Evolutionary conservation across 2,329 filamentous ascomycete genomes (phyloP).

Genomic region (Fusarium subglutinans): DNA sequence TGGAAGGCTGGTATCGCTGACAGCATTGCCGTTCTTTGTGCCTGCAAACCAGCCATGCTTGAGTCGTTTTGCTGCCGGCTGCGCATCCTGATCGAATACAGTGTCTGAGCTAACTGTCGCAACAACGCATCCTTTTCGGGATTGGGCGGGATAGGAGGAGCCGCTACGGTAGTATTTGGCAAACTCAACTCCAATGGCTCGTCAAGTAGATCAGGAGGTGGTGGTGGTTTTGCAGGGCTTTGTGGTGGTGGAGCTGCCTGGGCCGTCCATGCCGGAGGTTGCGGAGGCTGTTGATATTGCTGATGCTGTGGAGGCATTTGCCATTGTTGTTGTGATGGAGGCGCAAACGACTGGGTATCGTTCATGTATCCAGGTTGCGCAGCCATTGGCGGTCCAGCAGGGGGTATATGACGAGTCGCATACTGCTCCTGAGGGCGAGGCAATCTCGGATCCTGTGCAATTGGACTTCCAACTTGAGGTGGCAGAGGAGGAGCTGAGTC

Average conservation of each 20-base stretch:
- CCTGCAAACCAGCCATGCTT: slow-evolving; percentile 77
- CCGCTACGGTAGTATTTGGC: slow-evolving; percentile 63
- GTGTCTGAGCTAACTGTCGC: slow-evolving; percentile 74
- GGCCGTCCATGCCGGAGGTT: slow-evolving; percentile 38
- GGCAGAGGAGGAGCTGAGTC: slow-evolving; percentile 59
- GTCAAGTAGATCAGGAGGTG: slow-evolving; percentile 63
- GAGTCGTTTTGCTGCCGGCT: slow-evolving; percentile 77
- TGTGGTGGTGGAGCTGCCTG: slow-evolving; percentile 36
- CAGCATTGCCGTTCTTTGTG: slow-evolving; percentile 82
- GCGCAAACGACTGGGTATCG: slow-evolving; percentile 24
- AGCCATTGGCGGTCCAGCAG: slow-evolving; percentile 16
- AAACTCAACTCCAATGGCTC: slow-evolving; percentile 63
- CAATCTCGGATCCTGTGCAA: slow-evolving; percentile 19
- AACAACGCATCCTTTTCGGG: slow-evolving; percentile 93
- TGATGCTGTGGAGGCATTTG: slow-evolving; percentile 28
- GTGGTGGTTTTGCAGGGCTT: slow-evolving; percentile 43
- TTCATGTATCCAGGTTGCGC: slow-evolving; percentile 33
- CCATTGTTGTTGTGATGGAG: slow-evolving; percentile 39
- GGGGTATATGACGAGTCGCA: slow-evolving; percentile 28
- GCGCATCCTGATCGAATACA: slow-evolving; percentile 74
- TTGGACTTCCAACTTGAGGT: slow-evolving; percentile 41
- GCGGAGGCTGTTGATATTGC: slow-evolving; percentile 34
- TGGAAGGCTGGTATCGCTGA: slow-evolving; percentile 75
- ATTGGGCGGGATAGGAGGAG: slow-evolving; percentile 92
- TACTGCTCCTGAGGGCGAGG: slow-evolving; percentile 27